These are phyloP conservation scores for fission yeast (Schizosaccharomyces pombe) DNA, from an alignment of 805 yeast species.

Conservation along the genomic window DNA sequence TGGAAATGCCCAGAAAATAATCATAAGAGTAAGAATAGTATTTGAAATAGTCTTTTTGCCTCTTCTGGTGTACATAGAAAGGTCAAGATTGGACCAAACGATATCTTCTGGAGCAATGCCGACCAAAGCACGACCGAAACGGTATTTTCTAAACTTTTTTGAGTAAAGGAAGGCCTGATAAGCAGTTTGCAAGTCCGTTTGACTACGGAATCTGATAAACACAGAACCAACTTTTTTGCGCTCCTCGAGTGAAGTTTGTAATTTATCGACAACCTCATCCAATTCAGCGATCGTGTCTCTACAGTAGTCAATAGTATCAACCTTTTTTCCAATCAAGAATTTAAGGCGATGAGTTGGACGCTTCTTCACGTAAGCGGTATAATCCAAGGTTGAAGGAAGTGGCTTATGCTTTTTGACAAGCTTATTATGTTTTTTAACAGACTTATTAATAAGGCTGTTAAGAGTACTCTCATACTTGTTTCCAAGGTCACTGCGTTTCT, in stretches of 20 bases:
- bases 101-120: conserved; percentile 64
- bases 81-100: conserved; percentile 54
- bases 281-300: conserved; percentile 42
- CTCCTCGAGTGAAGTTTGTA: conserved; percentile 32
- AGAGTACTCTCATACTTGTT: conserved; percentile 21
- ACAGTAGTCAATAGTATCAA: conserved; percentile 57
- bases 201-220: conserved; percentile 60
- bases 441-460: conserved; percentile 18
- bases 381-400: neutral
- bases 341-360: conserved; percentile 63
- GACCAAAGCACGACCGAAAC: conserved; percentile 16
- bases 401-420: neutral
- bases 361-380: conserved; percentile 24
- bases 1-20: conserved; percentile 88
- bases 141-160: neutral
- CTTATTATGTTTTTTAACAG: conserved; percentile 9
- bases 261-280: conserved; percentile 36
- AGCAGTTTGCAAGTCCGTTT: conserved; percentile 72
- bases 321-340: conserved; percentile 57
- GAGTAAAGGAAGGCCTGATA: conserved; percentile 26
- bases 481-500: conserved; percentile 15
- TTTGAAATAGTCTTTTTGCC: conserved; percentile 35
- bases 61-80: conserved; percentile 33
- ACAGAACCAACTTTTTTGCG: conserved; percentile 52
- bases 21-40: conserved; percentile 32